Conservation (phyloP, 2,329 filamentous ascomycete genomes). For the Xylaria sp. region DNA sequence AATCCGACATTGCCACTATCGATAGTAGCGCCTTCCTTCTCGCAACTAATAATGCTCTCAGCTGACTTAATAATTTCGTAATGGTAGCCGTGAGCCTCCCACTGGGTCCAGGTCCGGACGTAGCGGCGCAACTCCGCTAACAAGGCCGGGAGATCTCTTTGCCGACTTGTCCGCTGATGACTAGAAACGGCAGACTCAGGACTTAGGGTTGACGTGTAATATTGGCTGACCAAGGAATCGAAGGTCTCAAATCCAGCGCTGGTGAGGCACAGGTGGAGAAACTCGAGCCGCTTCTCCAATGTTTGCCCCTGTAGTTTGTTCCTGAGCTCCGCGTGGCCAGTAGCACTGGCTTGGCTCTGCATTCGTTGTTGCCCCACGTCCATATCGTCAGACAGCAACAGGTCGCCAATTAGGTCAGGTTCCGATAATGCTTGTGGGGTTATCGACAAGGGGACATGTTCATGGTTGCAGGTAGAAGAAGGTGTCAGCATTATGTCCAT, state of each 20-base stretch:
- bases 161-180: constrained; percentile 16
- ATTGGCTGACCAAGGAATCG: constrained; percentile 17
- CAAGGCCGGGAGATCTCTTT: constrained; percentile 3
- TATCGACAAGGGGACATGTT: background rate
- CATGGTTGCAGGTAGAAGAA: constrained; percentile 1
- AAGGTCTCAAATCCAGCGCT: constrained; percentile 11
- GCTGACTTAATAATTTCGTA: constrained; percentile 13
- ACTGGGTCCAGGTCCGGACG: constrained; percentile 16
- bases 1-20: background rate
- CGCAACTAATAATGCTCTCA: constrained; percentile 9
- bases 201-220: constrained; percentile 12
- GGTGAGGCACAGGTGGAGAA: constrained; percentile 15
- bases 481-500: constrained; percentile 15
- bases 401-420: constrained; percentile 2
- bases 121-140: constrained; percentile 1
- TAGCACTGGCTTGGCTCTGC: background rate
- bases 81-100: constrained; percentile 20
- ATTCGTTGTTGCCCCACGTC: background rate
- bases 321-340: constrained; percentile 4
- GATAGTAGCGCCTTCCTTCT: background rate
- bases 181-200: constrained; percentile 7
- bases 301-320: constrained; percentile 14
- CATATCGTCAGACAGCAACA: constrained; percentile 9
- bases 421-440: constrained; percentile 4
- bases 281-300: constrained; percentile 15